Evolutionary conservation across 345 rosid species (phyloP).

Genomic region (Citrus medica): DNA sequence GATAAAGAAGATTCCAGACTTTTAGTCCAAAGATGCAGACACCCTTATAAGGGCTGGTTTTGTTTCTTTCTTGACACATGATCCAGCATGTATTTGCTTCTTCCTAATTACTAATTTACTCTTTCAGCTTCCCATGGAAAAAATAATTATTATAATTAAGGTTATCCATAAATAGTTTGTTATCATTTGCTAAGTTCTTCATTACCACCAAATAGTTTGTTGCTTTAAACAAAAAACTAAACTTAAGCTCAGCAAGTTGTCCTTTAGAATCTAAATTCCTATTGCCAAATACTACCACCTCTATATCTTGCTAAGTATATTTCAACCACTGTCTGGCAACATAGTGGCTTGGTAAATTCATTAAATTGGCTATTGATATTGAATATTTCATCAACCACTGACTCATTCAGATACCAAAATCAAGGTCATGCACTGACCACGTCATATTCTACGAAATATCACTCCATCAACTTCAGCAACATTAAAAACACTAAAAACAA

Average conservation of each 20-base stretch:
- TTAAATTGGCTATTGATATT: background rate
- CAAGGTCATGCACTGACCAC: background rate
- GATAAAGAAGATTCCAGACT: background rate
- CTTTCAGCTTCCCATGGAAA: background rate
- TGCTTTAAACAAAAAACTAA: background rate
- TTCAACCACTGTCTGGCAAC: background rate
- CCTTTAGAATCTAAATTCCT: background rate
- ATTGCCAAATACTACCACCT: background rate
- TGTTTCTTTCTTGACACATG: background rate
- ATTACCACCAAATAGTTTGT: background rate
- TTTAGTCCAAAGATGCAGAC: background rate
- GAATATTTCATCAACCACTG: background rate
- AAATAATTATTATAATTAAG: background rate
- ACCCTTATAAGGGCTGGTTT: background rate
- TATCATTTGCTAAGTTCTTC: background rate
- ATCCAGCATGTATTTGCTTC: background rate
- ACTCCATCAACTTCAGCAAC: background rate
- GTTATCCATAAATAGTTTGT: background rate
- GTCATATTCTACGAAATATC: background rate
- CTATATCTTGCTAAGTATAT: background rate
- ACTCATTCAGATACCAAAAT: background rate
- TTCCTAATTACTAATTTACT: background rate
- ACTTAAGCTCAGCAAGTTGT: background rate
- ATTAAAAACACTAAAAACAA: background rate
- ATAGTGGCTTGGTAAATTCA: background rate